Base-by-base conservation (phyloP, 2,329 filamentous ascomycete species). In the Penicillium sp. region DNA sequence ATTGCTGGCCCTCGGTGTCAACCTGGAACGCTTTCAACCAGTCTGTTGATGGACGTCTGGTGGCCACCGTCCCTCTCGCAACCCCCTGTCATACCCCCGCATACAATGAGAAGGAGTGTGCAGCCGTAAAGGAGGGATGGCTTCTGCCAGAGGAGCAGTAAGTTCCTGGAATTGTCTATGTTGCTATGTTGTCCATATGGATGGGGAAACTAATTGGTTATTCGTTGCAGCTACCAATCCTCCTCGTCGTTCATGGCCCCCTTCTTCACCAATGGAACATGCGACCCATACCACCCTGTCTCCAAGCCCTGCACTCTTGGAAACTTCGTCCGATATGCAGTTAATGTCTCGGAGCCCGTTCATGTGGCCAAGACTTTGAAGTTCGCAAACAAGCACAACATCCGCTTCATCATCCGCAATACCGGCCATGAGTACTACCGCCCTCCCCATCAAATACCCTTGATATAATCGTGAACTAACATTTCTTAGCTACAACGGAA, bases 151-250 rank as follows among this genome's bases (percentile, higher is more conserved):
- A 73, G 17, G 68, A 69, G 26, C 79, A 82, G 75, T 78, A 67
- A 32, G 60, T 58, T 7, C 12, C 9, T 20, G n/a, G 17, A 10
- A 10, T 17, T n/a, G 10, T 18, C 23, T 7, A 5, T 27, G 3
- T 18, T 29, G 21, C 23, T 7, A 5, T 27, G 3, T 18, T 29
- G 21, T 20, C 8, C 17, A 8, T 7, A 5, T n/a, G 15, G 26
- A 1, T 8, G 20, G 26, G 7, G 7, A 13, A 7, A 13, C 39
- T 42, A 24, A 42, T 20, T 13, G 10, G 7, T 18, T 5, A 8
- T 26, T 29, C 23, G n/a, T n/a, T n/a, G n/a, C n/a, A 42, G 85
- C 70, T 90, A 88, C 2, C 86, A 84, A 58, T 86, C 56, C 15
- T 68, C 73, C 1, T 70, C 68, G 1, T 73, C 70, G 0, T 50